These are phyloP conservation scores for Pulveroboletus sp. DNA, from an alignment of 768 basidiomycete genomes.

Conservation along the genomic window DNA sequence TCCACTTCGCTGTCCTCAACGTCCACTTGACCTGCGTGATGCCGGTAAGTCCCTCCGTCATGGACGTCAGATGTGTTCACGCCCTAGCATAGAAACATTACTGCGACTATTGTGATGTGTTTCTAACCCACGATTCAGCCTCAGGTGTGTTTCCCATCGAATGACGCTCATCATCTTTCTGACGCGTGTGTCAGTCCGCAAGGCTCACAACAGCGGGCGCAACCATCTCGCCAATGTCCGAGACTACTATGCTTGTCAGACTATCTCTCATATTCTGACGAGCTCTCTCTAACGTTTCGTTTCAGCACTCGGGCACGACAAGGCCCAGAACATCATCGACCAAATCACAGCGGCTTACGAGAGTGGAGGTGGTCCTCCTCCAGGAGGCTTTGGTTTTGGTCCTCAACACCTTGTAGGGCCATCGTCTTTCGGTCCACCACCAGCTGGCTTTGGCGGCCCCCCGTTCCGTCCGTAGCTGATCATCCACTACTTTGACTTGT, in stretches of 20 bases:
- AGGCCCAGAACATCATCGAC: constrained; percentile 97
- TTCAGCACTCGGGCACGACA: constrained; percentile 86
- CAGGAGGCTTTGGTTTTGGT: constrained; percentile 82
- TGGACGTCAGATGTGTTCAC: constrained; percentile 5
- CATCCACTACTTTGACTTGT: neutral
- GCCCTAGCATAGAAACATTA: constrained; percentile 69
- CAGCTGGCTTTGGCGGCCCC: constrained; percentile 50
- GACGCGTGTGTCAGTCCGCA: constrained; percentile 60
- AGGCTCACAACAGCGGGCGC: constrained; percentile 96
- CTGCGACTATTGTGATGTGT: constrained; percentile 92
- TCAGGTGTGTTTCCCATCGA: constrained; percentile 53
- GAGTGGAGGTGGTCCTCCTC: constrained; percentile 76
- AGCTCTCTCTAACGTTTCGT: constrained; percentile 8
- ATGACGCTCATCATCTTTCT: neutral
- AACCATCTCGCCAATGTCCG: constrained; percentile 96
- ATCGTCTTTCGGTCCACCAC: constrained; percentile 47
- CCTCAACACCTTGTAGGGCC: constrained; percentile 70
- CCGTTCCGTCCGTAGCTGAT: constrained; percentile 11
- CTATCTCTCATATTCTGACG: neutral
- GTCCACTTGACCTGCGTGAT: constrained; percentile 37
- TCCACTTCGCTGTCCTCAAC: constrained; percentile 15
- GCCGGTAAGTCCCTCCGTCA: constrained; percentile 50
- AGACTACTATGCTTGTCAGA: constrained; percentile 92
- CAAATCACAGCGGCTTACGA: constrained; percentile 95
- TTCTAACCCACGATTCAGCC: constrained; percentile 89